Evolutionary conservation across 805 yeast genomes (phyloP).

Genomic region (Blastobotrys muscicola): DNA sequence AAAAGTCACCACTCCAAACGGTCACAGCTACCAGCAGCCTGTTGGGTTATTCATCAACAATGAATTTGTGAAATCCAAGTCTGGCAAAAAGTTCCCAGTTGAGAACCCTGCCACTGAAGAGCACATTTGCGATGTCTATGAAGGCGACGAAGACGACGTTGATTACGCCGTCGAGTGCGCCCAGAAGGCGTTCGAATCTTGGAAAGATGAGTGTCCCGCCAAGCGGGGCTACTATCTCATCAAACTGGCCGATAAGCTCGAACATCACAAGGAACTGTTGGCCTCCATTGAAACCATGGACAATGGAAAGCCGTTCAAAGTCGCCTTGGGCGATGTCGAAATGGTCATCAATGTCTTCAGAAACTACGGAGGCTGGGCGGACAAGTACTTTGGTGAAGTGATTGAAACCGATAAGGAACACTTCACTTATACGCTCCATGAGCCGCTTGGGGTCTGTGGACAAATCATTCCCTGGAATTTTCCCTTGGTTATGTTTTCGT

Average conservation of each 20-base stretch:
- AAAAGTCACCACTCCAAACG: slow-evolving; percentile 52
- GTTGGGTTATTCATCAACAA: slow-evolving; percentile 84
- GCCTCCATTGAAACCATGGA: slow-evolving; percentile 80
- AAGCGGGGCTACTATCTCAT: slow-evolving; percentile 52
- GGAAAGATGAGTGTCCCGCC: slow-evolving; percentile 60
- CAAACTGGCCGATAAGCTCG: slow-evolving; percentile 71
- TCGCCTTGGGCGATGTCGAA: slow-evolving; percentile 43
- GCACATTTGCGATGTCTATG: slow-evolving; percentile 51
- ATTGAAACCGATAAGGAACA: slow-evolving; percentile 64
- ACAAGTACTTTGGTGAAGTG: slow-evolving; percentile 51
- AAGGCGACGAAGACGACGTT: slow-evolving; percentile 64
- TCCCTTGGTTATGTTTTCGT: slow-evolving; percentile 59
- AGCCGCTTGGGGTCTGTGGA: slow-evolving; percentile 57
- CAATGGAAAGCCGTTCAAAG: slow-evolving; percentile 64
- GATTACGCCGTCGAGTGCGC: slow-evolving; percentile 80
- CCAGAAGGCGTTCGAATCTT: slow-evolving; percentile 57
- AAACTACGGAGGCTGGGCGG: slow-evolving; percentile 68
- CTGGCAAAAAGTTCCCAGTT: slow-evolving; percentile 46
- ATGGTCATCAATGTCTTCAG: slow-evolving; percentile 47
- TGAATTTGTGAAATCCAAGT: slow-evolving; percentile 52
- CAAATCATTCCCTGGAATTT: slow-evolving; percentile 67
- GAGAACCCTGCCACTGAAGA: slow-evolving; percentile 34
- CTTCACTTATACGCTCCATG: slow-evolving; percentile 45
- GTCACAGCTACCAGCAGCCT: slow-evolving; percentile 63
- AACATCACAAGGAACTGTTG: slow-evolving; percentile 56